Evolutionary conservation across 208 protist genomes (phyloP), one percentile per base, ranked within the genome.

Genomic region (Crithidia bombi): DNA sequence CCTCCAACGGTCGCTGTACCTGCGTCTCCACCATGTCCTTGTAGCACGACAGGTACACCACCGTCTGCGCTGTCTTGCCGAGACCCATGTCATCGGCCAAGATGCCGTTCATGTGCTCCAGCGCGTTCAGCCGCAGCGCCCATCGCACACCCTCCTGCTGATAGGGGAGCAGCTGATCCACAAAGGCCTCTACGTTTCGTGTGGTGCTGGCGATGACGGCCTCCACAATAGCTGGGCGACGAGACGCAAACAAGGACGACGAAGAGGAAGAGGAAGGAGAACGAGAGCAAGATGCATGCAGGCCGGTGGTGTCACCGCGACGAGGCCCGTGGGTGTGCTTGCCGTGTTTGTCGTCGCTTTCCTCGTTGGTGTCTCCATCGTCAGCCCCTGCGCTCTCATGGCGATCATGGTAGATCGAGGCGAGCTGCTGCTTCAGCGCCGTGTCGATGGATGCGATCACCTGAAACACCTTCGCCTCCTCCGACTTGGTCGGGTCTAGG

Each of bases 81-180:
- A 99, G 91, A 39, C 98, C 98, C 97, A 99, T 99, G 65, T 99
- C 97, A 80, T 99, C 98, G 0, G 84, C 94, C 17, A 99, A 76
- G 28, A 99, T 97, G 52, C 87, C 88, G 39, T 92, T 95, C 75
- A 91, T 88, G 36, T 78, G 73, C 50, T 96, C 94, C 58, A 95
- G 87, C 30, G 94, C 75, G 65, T 98, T 94, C 15, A 98, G 69
- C 33, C 87, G 79, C 64, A 99, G 86, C 35, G 99, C 57, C 98
- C 98, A 99, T 65, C 97, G 98, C 23, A 99, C 82, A 17, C 98
- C 98, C 39, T 93, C 82, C 26, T 98, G 43, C 79, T 99, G 98
- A 71, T 99, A 99, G 32, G 90, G 79, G 46, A 97, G 83, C 74
- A 99, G 87, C 38, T 72, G 49, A n/a, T 54, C 28, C 5, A 51